A percentile compares a stretch with the other conserved stretches of the same genome.
Conservation (phyloP, 768 basidiomycete species). For the Tricholoma hemisulphureum region DNA sequence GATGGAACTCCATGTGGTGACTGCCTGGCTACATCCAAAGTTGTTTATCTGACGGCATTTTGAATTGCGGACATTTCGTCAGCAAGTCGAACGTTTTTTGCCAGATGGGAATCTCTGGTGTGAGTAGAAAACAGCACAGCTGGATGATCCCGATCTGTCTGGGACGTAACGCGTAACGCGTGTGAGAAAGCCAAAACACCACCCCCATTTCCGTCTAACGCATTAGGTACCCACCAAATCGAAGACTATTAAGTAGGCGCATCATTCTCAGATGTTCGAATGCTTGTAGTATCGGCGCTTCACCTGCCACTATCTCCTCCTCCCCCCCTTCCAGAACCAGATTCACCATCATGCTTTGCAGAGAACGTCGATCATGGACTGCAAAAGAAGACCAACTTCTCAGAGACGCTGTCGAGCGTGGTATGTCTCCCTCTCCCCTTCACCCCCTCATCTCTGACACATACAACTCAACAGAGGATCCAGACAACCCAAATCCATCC, state of each 20-base stretch:
- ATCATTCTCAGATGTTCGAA: conserved; percentile 21
- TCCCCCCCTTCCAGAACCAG: conserved; percentile 14
- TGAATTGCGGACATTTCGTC: conserved; percentile 18
- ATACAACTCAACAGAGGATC: conserved; percentile 44
- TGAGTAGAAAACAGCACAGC: conserved; percentile 21
- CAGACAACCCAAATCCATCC: conserved; percentile 53
- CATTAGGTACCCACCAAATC: conserved; percentile 17
- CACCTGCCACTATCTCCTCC: conserved; percentile 16
- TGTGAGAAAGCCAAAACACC: conserved; percentile 22
- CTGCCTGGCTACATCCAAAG: conserved; percentile 7
- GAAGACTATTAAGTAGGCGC: conserved; percentile 17
- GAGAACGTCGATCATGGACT: conserved; percentile 54
- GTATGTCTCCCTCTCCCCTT: conserved; percentile 23
- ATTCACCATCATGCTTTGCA: conserved; percentile 38
- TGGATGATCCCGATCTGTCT: conserved; percentile 23
- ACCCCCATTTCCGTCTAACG: conserved; percentile 23
- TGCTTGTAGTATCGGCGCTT: conserved; percentile 15
- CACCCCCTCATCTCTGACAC: conserved; percentile 14
- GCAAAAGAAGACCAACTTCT: conserved; percentile 53
- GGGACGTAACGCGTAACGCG: conserved; percentile 5
- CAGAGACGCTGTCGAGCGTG: conserved; percentile 48
- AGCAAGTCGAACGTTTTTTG: conserved; percentile 22
- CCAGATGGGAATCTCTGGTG: conserved; percentile 19
- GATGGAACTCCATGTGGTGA: conserved; percentile 18
- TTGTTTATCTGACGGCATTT: conserved; percentile 26